These are phyloP conservation scores for Emydomyces testavorans DNA, from an alignment of 2,329 filamentous ascomycete species.

Conservation along the genomic window DNA sequence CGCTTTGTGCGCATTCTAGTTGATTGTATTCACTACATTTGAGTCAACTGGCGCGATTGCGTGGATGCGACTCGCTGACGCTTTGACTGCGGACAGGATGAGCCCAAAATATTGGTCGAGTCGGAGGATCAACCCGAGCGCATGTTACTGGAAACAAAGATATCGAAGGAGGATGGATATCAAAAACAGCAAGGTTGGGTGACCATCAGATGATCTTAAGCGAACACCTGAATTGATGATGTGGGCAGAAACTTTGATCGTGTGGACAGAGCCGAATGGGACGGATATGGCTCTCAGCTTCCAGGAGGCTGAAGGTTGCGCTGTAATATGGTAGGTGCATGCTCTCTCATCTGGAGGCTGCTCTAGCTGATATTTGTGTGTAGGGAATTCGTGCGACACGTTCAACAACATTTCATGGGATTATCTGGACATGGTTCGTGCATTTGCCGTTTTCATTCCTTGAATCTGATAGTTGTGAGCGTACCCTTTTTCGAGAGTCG, in stretches of 20 bases:
- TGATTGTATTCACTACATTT: neutral
- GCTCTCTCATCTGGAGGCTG: conserved; percentile 14
- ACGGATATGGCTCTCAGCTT: conserved; percentile 98
- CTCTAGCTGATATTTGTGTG: conserved; percentile 10
- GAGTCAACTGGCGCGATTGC: neutral
- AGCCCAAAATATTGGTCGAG: conserved; percentile 78
- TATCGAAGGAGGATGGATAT: conserved; percentile 88
- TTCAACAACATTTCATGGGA: conserved; percentile 63
- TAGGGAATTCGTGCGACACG: conserved; percentile 82
- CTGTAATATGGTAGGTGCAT: conserved; percentile 66
- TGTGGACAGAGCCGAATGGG: conserved; percentile 88
- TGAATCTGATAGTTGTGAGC: neutral
- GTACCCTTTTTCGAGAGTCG: too few species aligned
- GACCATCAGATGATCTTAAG: conserved; percentile 22
- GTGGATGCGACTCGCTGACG: conserved; percentile 36
- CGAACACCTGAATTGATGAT: conserved; percentile 19
- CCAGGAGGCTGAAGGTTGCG: conserved; percentile 90
- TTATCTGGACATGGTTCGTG: conserved; percentile 51
- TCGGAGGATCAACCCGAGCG: conserved; percentile 84
- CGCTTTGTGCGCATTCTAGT: neutral
- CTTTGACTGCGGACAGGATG: conserved; percentile 50
- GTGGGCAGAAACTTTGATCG: conserved; percentile 75
- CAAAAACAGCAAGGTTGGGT: conserved; percentile 83
- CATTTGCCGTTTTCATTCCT: neutral
- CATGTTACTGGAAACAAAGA: conserved; percentile 75